phyloP scores from a whole-genome alignment of 2,329 filamentous ascomycete species.

The Apiospora phragmitis region DNA sequence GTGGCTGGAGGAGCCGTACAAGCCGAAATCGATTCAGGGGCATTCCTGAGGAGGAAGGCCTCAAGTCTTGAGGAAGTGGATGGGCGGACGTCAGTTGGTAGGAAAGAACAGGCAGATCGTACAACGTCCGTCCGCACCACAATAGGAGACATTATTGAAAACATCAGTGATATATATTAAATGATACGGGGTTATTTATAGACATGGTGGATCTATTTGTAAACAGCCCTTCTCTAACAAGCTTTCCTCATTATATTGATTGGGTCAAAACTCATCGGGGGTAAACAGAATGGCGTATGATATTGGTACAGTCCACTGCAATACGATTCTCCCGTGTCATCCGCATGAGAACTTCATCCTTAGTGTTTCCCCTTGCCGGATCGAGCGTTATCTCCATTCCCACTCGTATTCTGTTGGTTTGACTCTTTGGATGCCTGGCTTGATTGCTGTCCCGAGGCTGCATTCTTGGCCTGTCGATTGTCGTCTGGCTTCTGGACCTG shows the following conservation, averaged over 20 bases:
- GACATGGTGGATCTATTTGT: too few relatives aligned
- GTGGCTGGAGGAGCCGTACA: conserved; percentile 7
- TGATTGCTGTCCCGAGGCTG: not conserved
- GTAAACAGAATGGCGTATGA: too few relatives aligned
- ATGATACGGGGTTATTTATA: too few relatives aligned
- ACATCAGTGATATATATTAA: too few relatives aligned
- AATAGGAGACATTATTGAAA: not conserved
- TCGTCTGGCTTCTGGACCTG: not conserved
- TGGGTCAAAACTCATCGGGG: too few relatives aligned
- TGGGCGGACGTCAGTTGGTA: not conserved
- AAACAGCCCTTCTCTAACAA: too few relatives aligned
- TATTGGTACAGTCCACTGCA: not conserved
- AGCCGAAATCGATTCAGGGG: conserved; percentile 9
- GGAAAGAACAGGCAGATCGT: not conserved
- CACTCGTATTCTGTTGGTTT: not conserved
- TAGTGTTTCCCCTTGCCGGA: not conserved
- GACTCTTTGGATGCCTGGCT: not conserved
- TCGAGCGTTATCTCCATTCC: not conserved
- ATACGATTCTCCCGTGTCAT: too few relatives aligned
- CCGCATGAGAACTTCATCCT: not conserved
- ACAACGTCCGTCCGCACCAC: not conserved
- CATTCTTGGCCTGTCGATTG: not conserved
- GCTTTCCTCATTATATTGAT: too few relatives aligned
- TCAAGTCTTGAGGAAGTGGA: not conserved
- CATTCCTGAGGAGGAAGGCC: not conserved